Evolutionary conservation across 2,329 filamentous ascomycete genomes (phyloP), one percentile per base, ranked within the genome.

Genomic region (Huntiella savannae): DNA sequence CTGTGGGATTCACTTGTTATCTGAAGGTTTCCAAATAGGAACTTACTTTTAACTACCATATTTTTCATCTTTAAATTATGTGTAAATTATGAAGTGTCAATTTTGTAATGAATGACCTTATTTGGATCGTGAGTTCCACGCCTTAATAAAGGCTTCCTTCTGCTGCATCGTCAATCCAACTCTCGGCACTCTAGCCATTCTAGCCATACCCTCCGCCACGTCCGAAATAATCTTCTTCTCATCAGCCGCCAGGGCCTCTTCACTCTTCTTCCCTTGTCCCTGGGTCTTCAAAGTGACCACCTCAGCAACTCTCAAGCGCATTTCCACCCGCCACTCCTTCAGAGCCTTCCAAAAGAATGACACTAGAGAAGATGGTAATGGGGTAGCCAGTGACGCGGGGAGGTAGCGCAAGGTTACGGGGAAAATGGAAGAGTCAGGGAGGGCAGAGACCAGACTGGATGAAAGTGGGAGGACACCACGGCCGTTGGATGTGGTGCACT

Each of bases 401-500:
- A 84, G 82, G 60, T 96, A 98, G 45, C 87, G 77, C 52, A 98
- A 67, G 60, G 81, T 93, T 50, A 98, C 72, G 1, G 91, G 87
- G 63, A 92, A 96, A 53, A 98, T 84, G 57, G 79, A 81, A 6
- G 78, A 78, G 46, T 71, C 67, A 4, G 73, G 59, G 0, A 79
- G 75, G 0, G 75, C 74, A 12, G 76, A 71, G 2, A 91, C 66
- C 1, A 98, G 68, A 43, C 77, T 79, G 0, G 82, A 84, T 50
- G 81, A 84, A 47, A 94, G 75, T 1, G 85, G 82, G 10, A 98
- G 63, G 51, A 96, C 87, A 4, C 81, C 91, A 54, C 83, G 79
- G 51, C 88, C 88, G 58, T 98, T 98, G 39, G 85, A 94, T 1
- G 91, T 93, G 4, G 82, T 91, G 62, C 82, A 88, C 63, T 98